Conservation (phyloP, 495 filamentous ascomycete genomes). For the Lepidopterella palustris region DNA sequence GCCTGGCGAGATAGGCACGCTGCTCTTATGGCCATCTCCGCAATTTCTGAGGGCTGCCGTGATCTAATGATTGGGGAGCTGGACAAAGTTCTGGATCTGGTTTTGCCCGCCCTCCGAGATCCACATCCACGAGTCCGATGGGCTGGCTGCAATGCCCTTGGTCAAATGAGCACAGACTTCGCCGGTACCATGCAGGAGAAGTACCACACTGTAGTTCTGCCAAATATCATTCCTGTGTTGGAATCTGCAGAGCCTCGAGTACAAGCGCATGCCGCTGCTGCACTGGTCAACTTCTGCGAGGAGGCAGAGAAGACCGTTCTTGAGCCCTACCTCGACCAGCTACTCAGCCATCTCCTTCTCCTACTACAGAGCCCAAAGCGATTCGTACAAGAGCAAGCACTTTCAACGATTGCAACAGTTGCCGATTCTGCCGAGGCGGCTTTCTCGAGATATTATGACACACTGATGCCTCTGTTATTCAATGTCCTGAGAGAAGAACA, state of each 20-base stretch:
- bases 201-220: constrained; percentile 77
- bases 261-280: constrained; percentile 93
- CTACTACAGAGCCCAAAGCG: constrained; percentile 84
- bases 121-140: constrained; percentile 91
- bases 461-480: constrained; percentile 89
- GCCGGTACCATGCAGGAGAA: constrained; percentile 98
- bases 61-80: constrained; percentile 94
- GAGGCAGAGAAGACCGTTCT: constrained; percentile 90
- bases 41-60: constrained; percentile 95
- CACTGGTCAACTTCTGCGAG: constrained; percentile 98
- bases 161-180: constrained; percentile 99
- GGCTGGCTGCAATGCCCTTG: constrained; percentile 97
- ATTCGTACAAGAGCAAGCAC: constrained; percentile 95
- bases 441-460: constrained; percentile 93
- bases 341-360: constrained; percentile 73
- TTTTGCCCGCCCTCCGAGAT: constrained; percentile 87
- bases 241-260: constrained; percentile 86
- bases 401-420: constrained; percentile 97
- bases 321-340: constrained; percentile 87
- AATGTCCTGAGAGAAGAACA: constrained; percentile 81
- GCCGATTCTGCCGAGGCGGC: constrained; percentile 94
- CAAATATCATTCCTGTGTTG: constrained; percentile 87
- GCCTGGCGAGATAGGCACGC: constrained; percentile 95
- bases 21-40: constrained; percentile 97
- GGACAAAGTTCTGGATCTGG: constrained; percentile 85